Base-by-base conservation (phyloP, 1,284 basidiomycete genomes). In the Cutaneotrichosporon cyanovorans region DNA sequence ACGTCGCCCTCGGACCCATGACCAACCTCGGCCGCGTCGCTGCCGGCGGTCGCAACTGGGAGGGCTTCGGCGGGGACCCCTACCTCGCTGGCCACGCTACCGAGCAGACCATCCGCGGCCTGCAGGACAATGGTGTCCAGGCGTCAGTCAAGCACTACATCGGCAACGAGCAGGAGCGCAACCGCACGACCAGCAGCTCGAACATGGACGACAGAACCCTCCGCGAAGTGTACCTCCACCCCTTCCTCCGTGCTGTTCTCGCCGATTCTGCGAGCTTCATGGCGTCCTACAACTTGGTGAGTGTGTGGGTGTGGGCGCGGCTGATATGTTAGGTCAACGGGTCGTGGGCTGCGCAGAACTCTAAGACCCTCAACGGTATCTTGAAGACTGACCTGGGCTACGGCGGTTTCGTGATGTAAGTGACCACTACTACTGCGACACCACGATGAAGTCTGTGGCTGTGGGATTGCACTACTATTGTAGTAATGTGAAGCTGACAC, bases 41-140 rank as follows among this genome's bases (percentile, higher is more conserved):
- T 5, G 77, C 77, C 15, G 80, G 75, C 3, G 87, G 87, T 0
- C 74, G 87, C 10, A 87, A 86, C 66, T 91, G 85, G 85, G 87
- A 91, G 73, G 85, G 84, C 8, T 88, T 86, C 53, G 82, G 85
- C 38, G 63, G 50, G 22, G 66, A 69, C 53, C 85, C 86, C 0
- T 89, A 81, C 72, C 72, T 90, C 34, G 65, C 78, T 83, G 52
- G 69, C 74, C 40, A 83, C 65, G 77, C 79, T 0, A 80, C 84
- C 1, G 84, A 81, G 51, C 80, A 84, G 65, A 87, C 83, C 2
- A 78, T 88, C 50, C 66, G 82, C 19, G 86, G 87, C 1, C 72
- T 87, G 68, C 87, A 90, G 62, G 65, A 74, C 32, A 75, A 74
- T 1, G 85, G 86, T 30, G 83, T 89, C 0, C 83, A 74, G 55